Conservation (phyloP, 2,329 filamentous ascomycete species). For the Microcyclospora tardicrescens region DNA sequence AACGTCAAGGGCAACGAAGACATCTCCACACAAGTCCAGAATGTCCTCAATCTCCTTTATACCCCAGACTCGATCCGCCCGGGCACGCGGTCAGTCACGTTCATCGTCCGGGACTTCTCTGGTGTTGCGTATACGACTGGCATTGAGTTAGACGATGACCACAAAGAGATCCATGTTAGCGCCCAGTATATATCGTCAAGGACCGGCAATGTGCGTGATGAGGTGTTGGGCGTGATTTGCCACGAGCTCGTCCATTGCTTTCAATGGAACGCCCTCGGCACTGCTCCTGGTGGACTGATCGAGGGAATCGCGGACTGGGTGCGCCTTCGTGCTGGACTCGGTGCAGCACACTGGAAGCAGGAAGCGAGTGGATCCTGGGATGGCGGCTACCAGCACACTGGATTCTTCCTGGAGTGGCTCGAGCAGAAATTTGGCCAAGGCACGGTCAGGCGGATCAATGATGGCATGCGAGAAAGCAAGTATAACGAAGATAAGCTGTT, state of each 20-base stretch:
- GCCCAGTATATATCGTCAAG: conserved; percentile 52
- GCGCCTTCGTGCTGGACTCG: conserved; percentile 56
- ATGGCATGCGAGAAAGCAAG: conserved; percentile 46
- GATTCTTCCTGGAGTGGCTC: conserved; percentile 79
- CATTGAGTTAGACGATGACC: conserved; percentile 62
- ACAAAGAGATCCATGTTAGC: conserved; percentile 88
- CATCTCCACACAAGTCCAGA: conserved; percentile 49
- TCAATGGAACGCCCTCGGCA: conserved; percentile 56
- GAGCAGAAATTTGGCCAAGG: conserved; percentile 49
- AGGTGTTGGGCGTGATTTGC: conserved; percentile 71
- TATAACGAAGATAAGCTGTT: conserved; percentile 46
- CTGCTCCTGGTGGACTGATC: conserved; percentile 56
- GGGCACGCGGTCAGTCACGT: conserved; percentile 70
- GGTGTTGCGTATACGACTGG: conserved; percentile 87
- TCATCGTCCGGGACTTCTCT: conserved; percentile 64
- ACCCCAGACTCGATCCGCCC: conserved; percentile 30
- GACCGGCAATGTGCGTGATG: conserved; percentile 26
- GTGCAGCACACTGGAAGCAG: conserved; percentile 70
- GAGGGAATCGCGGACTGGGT: conserved; percentile 95
- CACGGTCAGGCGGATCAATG: conserved; percentile 47
- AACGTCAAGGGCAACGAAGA: conserved; percentile 49
- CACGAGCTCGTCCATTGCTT: conserved; percentile 95
- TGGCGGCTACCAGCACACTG: conserved; percentile 78
- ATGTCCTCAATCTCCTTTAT: conserved; percentile 65
- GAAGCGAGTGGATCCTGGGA: conserved; percentile 58